Percentiles rank a stretch among this genome's conserved stretches.
phyloP scores from a whole-genome alignment of 2,329 filamentous ascomycete species.

The Mariannaea sp. region DNA sequence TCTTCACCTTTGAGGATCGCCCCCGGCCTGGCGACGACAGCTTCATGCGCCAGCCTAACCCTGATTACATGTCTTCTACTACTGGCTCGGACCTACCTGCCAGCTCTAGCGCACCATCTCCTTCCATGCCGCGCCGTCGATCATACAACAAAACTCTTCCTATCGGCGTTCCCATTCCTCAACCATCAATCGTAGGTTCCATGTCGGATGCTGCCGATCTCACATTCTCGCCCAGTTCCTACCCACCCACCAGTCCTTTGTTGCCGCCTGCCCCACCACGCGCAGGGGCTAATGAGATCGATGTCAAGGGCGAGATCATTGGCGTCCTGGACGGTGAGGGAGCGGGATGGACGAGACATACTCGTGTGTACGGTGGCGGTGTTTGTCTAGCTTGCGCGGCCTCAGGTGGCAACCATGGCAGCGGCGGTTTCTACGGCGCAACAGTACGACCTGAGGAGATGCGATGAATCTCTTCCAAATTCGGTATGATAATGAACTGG shows the following conservation, averaged over 20 bases:
- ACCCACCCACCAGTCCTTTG: slow-evolving; percentile 53
- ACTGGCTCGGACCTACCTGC: slow-evolving; percentile 35
- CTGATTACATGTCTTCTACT: slow-evolving; percentile 52
- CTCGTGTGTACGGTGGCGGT: slow-evolving; percentile 62
- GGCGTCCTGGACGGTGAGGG: slow-evolving; percentile 54
- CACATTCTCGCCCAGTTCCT: slow-evolving; percentile 54
- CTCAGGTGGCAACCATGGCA: slow-evolving; percentile 49
- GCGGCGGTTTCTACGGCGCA: slow-evolving; percentile 58
- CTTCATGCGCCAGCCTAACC: slow-evolving; percentile 55
- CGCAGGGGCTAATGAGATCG: slow-evolving; percentile 42
- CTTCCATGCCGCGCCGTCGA: slow-evolving; percentile 45
- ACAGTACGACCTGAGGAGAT: slow-evolving; percentile 59
- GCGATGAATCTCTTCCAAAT: slow-evolving; percentile 38
- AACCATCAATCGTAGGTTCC: slow-evolving; percentile 23
- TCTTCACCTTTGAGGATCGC: slow-evolving; percentile 50
- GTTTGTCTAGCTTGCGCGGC: slow-evolving; percentile 61
- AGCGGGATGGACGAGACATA: slow-evolving; percentile 61
- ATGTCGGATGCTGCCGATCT: slow-evolving; percentile 36
- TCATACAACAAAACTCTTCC: slow-evolving; percentile 51
- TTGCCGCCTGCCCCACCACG: slow-evolving; percentile 53
- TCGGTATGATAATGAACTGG: neutral
- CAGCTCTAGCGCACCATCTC: slow-evolving; percentile 36
- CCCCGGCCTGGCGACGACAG: slow-evolving; percentile 39
- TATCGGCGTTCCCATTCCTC: slow-evolving; percentile 40
- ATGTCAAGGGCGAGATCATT: slow-evolving; percentile 57